Evolutionary conservation across 139 green algal species (phyloP), one percentile per base, ranked within the genome.

Genomic region (Choricystis sp.): DNA sequence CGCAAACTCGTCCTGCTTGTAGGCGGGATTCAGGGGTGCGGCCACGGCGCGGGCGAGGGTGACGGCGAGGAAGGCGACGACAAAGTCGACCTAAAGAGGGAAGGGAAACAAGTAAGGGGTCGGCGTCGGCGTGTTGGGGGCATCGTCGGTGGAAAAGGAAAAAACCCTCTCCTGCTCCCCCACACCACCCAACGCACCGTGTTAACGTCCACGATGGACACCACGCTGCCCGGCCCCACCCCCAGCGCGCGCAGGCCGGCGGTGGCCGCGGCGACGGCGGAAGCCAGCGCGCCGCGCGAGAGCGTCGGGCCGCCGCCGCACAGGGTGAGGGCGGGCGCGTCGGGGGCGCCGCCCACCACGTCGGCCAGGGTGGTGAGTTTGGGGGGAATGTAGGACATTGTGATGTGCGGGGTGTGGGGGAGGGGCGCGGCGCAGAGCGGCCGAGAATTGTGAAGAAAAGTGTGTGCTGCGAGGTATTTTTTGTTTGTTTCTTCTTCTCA

Each of bases 1-100:
- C 57, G 66, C 52, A 58, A 86, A 87, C 68, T 90, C 83, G 21
- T 85, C 81, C 74, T 88, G 76, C 40, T 70, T 82, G 67, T 89
- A 89, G 26, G 71, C 79, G 26, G 79, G 63, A 67, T 90, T 90
- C 3, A 90, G 69, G 0, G 83, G 83, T 1, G 83, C 83, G 19
- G 79, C 83, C 0, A 87, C 73, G 0, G 71, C 78, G 23, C 82
- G 70, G 0, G 78, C 74, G 20, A 69, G 71, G 1, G 76, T 85
- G 19, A 83, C 66, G 23, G 66, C 83, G 25, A 90, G 56, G 67
- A 89, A 90, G 0, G 78, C 74, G 0, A 86, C 73, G 5, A 86
- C 69, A 59, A 82, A 90, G 23, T 88, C 83, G 9, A 86, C 64
- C 80, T 86, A 69, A 52, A 16, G 40, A 16, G 9, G 16, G 9